Evolutionary conservation across 23 red algal species (phyloP), one percentile per base, ranked within the genome.

Genomic region (Gracilariopsis chorda): DNA sequence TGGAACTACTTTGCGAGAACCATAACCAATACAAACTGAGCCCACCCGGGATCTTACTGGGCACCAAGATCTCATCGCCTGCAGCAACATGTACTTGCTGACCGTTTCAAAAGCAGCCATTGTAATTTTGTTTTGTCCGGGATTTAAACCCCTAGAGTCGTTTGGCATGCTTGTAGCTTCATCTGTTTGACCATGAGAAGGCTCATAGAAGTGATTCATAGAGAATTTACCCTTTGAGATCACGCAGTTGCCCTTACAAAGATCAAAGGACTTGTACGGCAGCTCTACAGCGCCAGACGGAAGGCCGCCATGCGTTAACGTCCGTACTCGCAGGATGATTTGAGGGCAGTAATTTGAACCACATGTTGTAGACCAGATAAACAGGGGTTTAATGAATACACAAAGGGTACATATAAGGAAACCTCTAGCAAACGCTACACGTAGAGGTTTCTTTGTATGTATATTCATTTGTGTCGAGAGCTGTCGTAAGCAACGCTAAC

Each of bases 51-150:
- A 65, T 94, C 91, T 17, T 80, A 76, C 45, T 94, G 86, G 7
- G 80, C 91, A 59, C 69, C 24, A 49, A 43, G 69, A 94, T 53
- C 28, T 94, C 91, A 59, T 94, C 81, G 20, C 91, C 91, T 48
- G 73, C 69, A 24, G 82, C 82, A 41, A 87, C 91, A 41, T 53
- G 35, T 86, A 94, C 41, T 79, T 87, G 53, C 80, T 86, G 5
- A 70, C 80, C 7, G 91, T 85, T 25, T 94, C 91, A 86, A 94
- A 94, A 1, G 91, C 88, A 20, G 53, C 46, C 74, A 91, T 81
- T 21, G 88, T 91, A 51, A 68, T 59, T 39, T 91, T 59, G n/a
- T 41, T 45, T 16, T 82, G 36, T 65, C 82, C 48, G 1, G 65
- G 39, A 46, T 70, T 72, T 33, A 91, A 57, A 37, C 45, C 44